Base-by-base conservation (phyloP, 2,329 filamentous ascomycete species). In the Colletotrichum sp. region DNA sequence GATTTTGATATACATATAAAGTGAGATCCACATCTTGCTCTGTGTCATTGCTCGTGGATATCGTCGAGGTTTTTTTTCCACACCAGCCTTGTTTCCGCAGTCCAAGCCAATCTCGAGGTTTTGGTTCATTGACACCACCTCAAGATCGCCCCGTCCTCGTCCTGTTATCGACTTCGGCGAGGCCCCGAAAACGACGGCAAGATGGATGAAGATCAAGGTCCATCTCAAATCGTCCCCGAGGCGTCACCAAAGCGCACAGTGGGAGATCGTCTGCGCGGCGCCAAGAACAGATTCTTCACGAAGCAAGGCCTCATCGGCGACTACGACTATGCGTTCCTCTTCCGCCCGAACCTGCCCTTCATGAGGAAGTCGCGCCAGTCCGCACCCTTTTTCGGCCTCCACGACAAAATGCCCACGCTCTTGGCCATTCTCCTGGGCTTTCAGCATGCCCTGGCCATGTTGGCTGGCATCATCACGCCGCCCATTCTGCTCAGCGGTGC, bases 301-400 rank as follows among this genome's bases (percentile, higher is more conserved):
- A 92, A 88, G 77, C 90, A 96, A 2, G 96, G 96, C 15, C 89
- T 98, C 30, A 84, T 98, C 72, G 96, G 96, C 77, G 89, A 92
- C 80, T 98, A 98, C 84, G 94, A 98, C 88, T 98, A 98, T 89
- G 94, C 84, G 44, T 97, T 96, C 81, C 92, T 98, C 55, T 98
- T 98, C 88, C 92, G 87, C 27, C 94, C 92, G 2, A 96, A 94
- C 79, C 85, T 98, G 27, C 96, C 96, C 0, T 98, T 98, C 84
- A 92, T 97, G 88, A 92, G 90, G 81, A 91, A 90, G 82, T 80
- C 86, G 7, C 83, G 83, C 39, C 84, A 86, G 78, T 87, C 89
- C n/a, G 91, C 93, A 36, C 95, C 95, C 1, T 97, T 98, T 84
- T 97, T 96, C 80, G 95, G 94, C n/a, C 91, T 96, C 52, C 90